A percentile compares a stretch with the other conserved stretches of the same genome.
Conservation (phyloP, 1,284 basidiomycete species). For the Rhodotorula sp. region DNA sequence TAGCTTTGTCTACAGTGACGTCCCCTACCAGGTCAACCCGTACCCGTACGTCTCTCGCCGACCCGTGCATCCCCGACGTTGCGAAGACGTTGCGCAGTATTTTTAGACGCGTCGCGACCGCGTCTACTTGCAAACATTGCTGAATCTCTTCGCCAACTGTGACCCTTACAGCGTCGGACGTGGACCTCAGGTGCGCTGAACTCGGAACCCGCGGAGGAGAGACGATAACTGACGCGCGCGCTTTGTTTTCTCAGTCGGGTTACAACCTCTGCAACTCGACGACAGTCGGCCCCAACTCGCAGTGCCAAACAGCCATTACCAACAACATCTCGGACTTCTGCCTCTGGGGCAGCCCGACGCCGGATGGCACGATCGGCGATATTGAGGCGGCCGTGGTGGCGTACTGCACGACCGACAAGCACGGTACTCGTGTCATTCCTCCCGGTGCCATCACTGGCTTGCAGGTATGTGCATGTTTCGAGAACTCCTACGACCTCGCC, state of each 20-base stretch:
- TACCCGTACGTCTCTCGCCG: neutral
- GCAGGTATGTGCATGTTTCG: conserved; percentile 49
- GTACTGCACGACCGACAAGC: conserved; percentile 56
- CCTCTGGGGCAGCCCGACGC: conserved; percentile 24
- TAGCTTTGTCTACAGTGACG: conserved; percentile 13
- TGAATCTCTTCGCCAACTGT: neutral
- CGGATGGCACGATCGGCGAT: conserved; percentile 35
- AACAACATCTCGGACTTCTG: conserved; percentile 43
- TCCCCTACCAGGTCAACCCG: conserved; percentile 10
- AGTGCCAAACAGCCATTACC: conserved; percentile 61
- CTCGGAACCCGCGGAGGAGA: no score
- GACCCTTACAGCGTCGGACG: conserved; percentile 1
- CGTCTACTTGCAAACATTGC: neutral
- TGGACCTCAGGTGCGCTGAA: neutral
- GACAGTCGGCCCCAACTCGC: conserved; percentile 60
- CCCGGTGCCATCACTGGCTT: conserved; percentile 62
- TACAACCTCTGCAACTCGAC: conserved; percentile 71
- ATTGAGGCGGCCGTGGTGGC: conserved; percentile 44
- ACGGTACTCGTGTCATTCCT: conserved; percentile 65
- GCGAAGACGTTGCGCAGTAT: neutral
- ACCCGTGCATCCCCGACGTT: no score
- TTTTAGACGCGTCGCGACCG: neutral
- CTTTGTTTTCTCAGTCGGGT: neutral
- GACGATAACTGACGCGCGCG: neutral
- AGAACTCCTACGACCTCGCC: no score